Evolutionary conservation across 2,329 filamentous ascomycete species (phyloP).

Genomic region (Curvularia verruculosa): DNA sequence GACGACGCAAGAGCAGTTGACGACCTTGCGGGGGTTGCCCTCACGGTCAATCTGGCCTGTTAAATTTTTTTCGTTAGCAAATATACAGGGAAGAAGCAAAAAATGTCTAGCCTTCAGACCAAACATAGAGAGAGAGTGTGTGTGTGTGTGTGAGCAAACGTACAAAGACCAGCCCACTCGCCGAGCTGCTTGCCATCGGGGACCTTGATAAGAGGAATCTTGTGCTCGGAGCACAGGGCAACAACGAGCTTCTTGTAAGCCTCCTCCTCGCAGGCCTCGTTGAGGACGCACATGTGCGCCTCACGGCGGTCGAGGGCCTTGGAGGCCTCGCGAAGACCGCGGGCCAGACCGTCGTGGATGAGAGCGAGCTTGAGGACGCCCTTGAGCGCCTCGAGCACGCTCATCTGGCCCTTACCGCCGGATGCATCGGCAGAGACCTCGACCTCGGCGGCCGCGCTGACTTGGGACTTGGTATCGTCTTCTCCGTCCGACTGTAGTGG

Average conservation of each 20-base stretch:
- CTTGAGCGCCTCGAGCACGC: slow-evolving; percentile 97
- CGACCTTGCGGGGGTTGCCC: slow-evolving; percentile 99
- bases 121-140: no score
- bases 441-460: slow-evolving; percentile 82
- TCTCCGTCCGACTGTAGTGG: slow-evolving; percentile 94
- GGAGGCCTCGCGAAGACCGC: slow-evolving; percentile 96
- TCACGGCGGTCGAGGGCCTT: slow-evolving; percentile 98
- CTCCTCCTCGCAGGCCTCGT: slow-evolving; percentile 99
- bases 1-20: slow-evolving; percentile 99
- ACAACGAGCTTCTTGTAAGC: slow-evolving; percentile 99
- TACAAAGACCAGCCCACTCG: slow-evolving; percentile 99
- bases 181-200: slow-evolving; percentile 99
- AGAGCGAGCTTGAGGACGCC: slow-evolving; percentile 97
- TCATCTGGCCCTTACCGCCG: slow-evolving; percentile 86
- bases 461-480: slow-evolving; percentile 93
- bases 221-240: slow-evolving; percentile 98
- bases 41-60: slow-evolving; percentile 97
- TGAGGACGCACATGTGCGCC: slow-evolving; percentile 99
- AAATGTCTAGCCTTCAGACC: no score
- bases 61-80: slow-evolving; percentile 12
- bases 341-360: slow-evolving; percentile 99
- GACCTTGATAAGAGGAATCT: slow-evolving; percentile 99
- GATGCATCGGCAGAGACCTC: slow-evolving; percentile 91
- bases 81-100: slow-evolving; percentile 42
- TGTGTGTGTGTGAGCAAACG: no score